Percentiles rank a stretch among this genome's conserved stretches.
Evolutionary conservation across 2,329 filamentous ascomycete genomes (phyloP).

Genomic region (Fusarium vanettenii): DNA sequence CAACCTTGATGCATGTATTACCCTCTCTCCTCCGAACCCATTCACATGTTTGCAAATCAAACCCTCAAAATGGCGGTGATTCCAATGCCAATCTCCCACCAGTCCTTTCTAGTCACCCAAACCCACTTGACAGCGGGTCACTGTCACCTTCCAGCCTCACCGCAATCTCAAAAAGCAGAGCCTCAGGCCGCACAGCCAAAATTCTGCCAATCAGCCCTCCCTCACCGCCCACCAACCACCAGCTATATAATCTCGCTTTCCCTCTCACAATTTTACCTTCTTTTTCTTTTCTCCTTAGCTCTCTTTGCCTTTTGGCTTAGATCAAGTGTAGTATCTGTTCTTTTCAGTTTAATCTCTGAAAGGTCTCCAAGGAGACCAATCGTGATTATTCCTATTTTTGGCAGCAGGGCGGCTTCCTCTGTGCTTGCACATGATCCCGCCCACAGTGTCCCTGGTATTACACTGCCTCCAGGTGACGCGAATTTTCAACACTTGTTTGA

Average conservation of each 20-base stretch:
- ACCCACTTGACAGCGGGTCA: background rate
- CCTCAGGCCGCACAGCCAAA: background rate
- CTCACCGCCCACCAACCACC: slow-evolving; percentile 40
- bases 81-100: background rate
- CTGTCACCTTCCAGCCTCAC: background rate
- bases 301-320: slow-evolving; percentile 75
- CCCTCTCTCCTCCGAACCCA: background rate
- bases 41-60: background rate
- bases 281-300: slow-evolving; percentile 53
- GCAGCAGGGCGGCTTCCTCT: slow-evolving; percentile 47
- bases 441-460: slow-evolving; percentile 56
- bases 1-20: background rate
- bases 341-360: slow-evolving; percentile 98
- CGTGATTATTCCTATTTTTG: slow-evolving; percentile 82
- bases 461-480: slow-evolving; percentile 56
- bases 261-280: slow-evolving; percentile 26
- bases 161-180: background rate
- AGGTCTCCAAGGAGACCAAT: slow-evolving; percentile 77
- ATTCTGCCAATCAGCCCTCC: slow-evolving; percentile 42
- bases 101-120: background rate
- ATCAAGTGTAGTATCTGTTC: slow-evolving; percentile 98
- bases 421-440: slow-evolving; percentile 51
- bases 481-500: slow-evolving; percentile 35
- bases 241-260: slow-evolving; percentile 36
- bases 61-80: background rate